Conservation (phyloP, 202 grass and related monocot species). For the Alloteropsis angusta region DNA sequence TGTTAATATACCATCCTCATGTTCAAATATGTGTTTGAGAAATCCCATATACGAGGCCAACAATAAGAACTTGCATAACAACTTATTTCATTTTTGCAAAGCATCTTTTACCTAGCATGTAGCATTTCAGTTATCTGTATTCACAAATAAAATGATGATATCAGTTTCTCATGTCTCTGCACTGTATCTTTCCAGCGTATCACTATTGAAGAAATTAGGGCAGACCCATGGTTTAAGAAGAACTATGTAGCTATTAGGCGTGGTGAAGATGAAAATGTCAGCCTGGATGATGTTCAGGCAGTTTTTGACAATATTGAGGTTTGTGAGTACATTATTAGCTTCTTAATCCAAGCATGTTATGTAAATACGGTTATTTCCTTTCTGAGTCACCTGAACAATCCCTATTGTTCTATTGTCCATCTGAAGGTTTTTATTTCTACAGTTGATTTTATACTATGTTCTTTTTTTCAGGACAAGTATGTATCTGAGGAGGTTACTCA, state of each 20-base stretch:
- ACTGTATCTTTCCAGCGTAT: slow-evolving; percentile 61
- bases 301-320: slow-evolving; percentile 95
- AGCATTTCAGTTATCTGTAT: background rate
- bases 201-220: slow-evolving; percentile 56
- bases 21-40: background rate
- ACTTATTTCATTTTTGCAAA: background rate
- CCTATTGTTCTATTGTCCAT: background rate
- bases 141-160: slow-evolving; percentile 5
- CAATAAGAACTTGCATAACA: background rate
- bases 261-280: slow-evolving; percentile 54
- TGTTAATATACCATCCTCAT: background rate
- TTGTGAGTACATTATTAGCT: slow-evolving; percentile 27
- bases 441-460: slow-evolving; percentile 23
- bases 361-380: background rate
- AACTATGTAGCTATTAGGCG: slow-evolving; percentile 53
- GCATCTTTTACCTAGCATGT: slow-evolving; percentile 15
- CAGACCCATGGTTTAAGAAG: slow-evolving; percentile 66
- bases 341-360: background rate
- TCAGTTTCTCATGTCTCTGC: slow-evolving; percentile 9
- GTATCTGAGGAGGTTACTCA: slow-evolving; percentile 62
- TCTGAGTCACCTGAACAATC: background rate
- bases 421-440: background rate
- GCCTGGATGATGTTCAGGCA: slow-evolving; percentile 82
- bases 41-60: background rate
- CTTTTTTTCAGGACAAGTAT: slow-evolving; percentile 68